Conservation (phyloP, 148 eudicot species). For the Vaccinium corymbosum region DNA sequence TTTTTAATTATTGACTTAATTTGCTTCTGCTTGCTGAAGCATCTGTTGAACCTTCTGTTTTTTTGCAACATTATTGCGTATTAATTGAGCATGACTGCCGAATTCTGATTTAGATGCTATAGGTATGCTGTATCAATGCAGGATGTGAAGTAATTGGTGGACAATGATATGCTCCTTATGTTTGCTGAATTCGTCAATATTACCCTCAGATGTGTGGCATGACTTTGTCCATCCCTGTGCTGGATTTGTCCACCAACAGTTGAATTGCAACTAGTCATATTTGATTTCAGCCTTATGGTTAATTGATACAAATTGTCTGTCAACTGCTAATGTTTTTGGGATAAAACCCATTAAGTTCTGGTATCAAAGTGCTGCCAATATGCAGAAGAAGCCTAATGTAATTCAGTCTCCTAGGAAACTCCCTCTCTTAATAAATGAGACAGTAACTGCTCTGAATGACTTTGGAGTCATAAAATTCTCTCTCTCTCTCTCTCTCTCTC, state of each 20-base stretch:
- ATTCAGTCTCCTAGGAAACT: not conserved
- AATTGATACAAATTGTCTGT: not conserved
- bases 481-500: not conserved
- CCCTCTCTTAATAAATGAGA: not conserved
- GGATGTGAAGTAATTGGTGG: not conserved
- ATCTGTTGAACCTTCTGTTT: not conserved
- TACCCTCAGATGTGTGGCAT: not conserved
- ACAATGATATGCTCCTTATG: not conserved
- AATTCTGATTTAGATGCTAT: not conserved
- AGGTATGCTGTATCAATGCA: not conserved
- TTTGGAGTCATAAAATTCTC: not conserved
- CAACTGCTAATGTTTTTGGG: not conserved
- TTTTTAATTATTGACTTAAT: not conserved
- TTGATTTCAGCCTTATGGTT: not conserved
- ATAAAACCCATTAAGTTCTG: not conserved
- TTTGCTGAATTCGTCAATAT: not conserved
- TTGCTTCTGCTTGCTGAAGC: not conserved
- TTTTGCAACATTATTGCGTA: not conserved
- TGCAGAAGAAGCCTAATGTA: not conserved
- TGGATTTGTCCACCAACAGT: not conserved
- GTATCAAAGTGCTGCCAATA: not conserved
- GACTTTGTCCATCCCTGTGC: not conserved
- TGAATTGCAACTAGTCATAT: not conserved
- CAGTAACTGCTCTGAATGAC: not conserved
- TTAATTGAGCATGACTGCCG: not conserved